Percentiles rank a stretch among this genome's conserved stretches.
These are phyloP conservation scores for Aspergillus ochraceoroseus DNA, from an alignment of 2,329 filamentous ascomycete genomes.

Conservation along the genomic window DNA sequence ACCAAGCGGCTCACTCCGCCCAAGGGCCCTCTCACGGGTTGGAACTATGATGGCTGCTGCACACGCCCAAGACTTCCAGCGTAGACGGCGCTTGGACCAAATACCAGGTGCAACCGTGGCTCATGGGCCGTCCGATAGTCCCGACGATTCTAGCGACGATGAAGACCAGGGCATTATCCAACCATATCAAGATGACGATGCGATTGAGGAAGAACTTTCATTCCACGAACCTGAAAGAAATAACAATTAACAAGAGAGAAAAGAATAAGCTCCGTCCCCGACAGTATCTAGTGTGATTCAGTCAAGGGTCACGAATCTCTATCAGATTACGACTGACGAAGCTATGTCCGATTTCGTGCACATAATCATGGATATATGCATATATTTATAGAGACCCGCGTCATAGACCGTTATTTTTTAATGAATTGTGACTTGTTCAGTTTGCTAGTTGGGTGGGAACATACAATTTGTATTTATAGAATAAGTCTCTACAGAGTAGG, in stretches of 20 bases:
- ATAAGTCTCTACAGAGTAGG: too few relatives aligned
- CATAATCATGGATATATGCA: too few relatives aligned
- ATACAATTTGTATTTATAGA: too few relatives aligned
- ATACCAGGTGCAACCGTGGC: slow-evolving; percentile 36
- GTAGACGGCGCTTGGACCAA: slow-evolving; percentile 57
- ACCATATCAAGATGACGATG: slow-evolving; percentile 15
- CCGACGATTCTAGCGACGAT: slow-evolving; percentile 39
- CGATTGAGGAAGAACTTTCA: slow-evolving; percentile 18
- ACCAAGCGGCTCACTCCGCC: slow-evolving; percentile 26
- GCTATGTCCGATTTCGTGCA: background rate
- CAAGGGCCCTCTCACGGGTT: slow-evolving; percentile 47
- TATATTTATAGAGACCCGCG: background rate
- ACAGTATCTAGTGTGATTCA: too few relatives aligned
- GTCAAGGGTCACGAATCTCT: too few relatives aligned
- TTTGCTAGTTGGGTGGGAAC: too few relatives aligned
- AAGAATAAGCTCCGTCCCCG: too few relatives aligned
- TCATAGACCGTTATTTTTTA: too few relatives aligned
- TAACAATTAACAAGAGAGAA: slow-evolving; percentile 2
- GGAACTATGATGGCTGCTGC: slow-evolving; percentile 72
- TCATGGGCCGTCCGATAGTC: slow-evolving; percentile 30
- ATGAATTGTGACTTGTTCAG: background rate
- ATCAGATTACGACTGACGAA: background rate
- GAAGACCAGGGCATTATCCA: slow-evolving; percentile 24
- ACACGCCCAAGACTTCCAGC: slow-evolving; percentile 88
- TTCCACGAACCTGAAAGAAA: slow-evolving; percentile 9